Percentiles rank a stretch among this genome's conserved stretches.
These are phyloP conservation scores for Venturia aucupariae DNA, from an alignment of 2,329 filamentous ascomycete species.

Conservation along the genomic window DNA sequence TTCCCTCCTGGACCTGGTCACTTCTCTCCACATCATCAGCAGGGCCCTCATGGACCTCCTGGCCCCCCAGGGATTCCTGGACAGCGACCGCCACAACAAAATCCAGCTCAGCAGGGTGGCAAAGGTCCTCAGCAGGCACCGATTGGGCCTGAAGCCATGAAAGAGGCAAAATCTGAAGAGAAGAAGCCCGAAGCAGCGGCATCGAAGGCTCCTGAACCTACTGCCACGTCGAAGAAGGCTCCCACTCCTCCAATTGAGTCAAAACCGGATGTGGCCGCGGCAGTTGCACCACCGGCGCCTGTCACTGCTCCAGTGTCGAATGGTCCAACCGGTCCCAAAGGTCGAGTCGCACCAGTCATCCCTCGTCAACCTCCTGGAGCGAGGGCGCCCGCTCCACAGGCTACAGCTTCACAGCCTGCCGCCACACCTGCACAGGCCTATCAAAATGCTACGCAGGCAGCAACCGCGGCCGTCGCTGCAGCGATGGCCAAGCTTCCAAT, in stretches of 20 bases:
- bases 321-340: conserved; percentile 35
- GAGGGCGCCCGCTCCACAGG: conserved; percentile 32
- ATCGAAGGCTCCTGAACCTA: conserved; percentile 45
- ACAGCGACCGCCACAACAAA: conserved; percentile 54
- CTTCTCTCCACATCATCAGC: conserved; percentile 37
- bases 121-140: conserved; percentile 26
- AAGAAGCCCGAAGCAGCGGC: conserved; percentile 36
- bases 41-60: conserved; percentile 23
- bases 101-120: conserved; percentile 33
- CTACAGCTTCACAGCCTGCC: conserved; percentile 21
- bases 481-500: conserved; percentile 65
- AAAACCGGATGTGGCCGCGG: conserved; percentile 54
- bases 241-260: conserved; percentile 59
- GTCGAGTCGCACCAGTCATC: conserved; percentile 55
- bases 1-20: conserved; percentile 33
- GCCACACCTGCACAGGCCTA: conserved; percentile 30
- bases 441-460: conserved; percentile 62
- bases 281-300: conserved; percentile 42
- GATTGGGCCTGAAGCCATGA: conserved; percentile 35
- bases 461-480: conserved; percentile 67
- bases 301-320: conserved; percentile 22
- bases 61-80: conserved; percentile 60
- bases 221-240: conserved; percentile 38
- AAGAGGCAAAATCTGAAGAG: conserved; percentile 33
- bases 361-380: conserved; percentile 38